These are phyloP conservation scores for Zymoseptoria ardabiliae DNA, from an alignment of 2,329 filamentous ascomycete genomes.

Conservation along the genomic window DNA sequence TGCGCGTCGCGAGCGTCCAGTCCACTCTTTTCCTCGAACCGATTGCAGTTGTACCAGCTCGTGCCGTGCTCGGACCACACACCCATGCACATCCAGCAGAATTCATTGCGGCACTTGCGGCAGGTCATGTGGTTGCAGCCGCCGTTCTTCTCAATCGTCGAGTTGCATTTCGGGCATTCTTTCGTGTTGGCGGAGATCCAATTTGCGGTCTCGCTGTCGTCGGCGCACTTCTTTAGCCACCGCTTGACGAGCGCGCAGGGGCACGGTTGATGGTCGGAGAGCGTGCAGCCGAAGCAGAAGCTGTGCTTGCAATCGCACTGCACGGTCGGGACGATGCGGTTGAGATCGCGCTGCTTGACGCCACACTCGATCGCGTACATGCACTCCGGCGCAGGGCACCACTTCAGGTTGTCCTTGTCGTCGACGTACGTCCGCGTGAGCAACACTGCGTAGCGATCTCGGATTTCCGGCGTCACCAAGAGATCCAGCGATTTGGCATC, in stretches of 20 bases:
- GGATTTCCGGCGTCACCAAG: conserved; percentile 54
- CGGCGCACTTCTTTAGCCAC: conserved; percentile 97
- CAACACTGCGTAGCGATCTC: conserved; percentile 67
- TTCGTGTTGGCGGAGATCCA: conserved; percentile 99
- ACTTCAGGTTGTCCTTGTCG: conserved; percentile 90
- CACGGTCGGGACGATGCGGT: conserved; percentile 81
- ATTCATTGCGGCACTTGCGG: conserved; percentile 89
- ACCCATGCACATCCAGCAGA: conserved; percentile 99
- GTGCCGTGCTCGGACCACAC: conserved; percentile 97
- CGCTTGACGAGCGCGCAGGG: conserved; percentile 86
- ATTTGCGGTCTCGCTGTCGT: conserved; percentile 96
- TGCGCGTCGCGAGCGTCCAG: conserved; percentile 85
- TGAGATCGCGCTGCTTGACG: conserved; percentile 80
- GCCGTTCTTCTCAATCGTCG: conserved; percentile 98
- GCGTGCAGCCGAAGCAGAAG: conserved; percentile 92
- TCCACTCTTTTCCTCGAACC: conserved; percentile 93
- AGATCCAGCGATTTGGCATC: conserved; percentile 82
- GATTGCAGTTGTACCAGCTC: conserved; percentile 99
- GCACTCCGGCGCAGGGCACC: conserved; percentile 98
- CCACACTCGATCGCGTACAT: conserved; percentile 83
- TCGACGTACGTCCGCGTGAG: conserved; percentile 94
- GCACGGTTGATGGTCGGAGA: conserved; percentile 85
- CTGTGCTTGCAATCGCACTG: conserved; percentile 74
- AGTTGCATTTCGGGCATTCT: conserved; percentile 91
- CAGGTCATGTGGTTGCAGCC: conserved; percentile 98